Percentiles rank a stretch among this genome's conserved stretches.
Conservation (phyloP, 805 yeast species). For the Candida insectorum region DNA sequence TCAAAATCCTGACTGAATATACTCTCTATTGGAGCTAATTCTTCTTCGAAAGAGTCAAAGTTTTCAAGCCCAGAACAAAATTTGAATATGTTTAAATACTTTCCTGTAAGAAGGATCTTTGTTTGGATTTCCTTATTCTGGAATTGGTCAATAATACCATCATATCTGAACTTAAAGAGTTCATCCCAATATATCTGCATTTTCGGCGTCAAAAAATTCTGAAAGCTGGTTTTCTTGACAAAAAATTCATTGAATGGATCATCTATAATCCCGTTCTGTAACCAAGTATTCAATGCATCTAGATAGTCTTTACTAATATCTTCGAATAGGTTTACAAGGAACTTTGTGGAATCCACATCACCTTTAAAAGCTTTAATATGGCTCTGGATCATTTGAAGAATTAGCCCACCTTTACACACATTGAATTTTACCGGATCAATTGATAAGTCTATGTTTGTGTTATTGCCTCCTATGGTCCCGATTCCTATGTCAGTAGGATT, state of each 20-base stretch:
- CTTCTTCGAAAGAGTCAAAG: slow-evolving; percentile 24
- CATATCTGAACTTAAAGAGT: slow-evolving; percentile 68
- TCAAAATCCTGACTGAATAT: slow-evolving; percentile 45
- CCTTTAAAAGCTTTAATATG: slow-evolving; percentile 61
- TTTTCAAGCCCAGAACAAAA: slow-evolving; percentile 53
- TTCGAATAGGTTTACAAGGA: slow-evolving; percentile 52
- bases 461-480: too few species aligned
- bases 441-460: slow-evolving; percentile 46
- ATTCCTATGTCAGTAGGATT: too few species aligned
- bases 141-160: slow-evolving; percentile 71
- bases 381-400: slow-evolving; percentile 58
- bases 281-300: slow-evolving; percentile 73
- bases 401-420: slow-evolving; percentile 74
- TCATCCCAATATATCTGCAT: slow-evolving; percentile 71
- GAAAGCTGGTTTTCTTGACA: slow-evolving; percentile 44
- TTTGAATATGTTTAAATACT: slow-evolving; percentile 69
- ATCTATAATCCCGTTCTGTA: slow-evolving; percentile 63
- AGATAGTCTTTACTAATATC: slow-evolving; percentile 63
- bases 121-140: slow-evolving; percentile 49
- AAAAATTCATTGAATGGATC: slow-evolving; percentile 85
- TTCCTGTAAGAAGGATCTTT: slow-evolving; percentile 79
- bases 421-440: slow-evolving; percentile 48
- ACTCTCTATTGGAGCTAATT: slow-evolving; percentile 23
- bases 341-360: slow-evolving; percentile 51
- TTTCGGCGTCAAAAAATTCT: slow-evolving; percentile 27